Percentiles rank a stretch among this genome's conserved stretches.
phyloP scores from a whole-genome alignment of 352 stramenopile genomes.

The Hyaloperonospora arabidopsidis region DNA sequence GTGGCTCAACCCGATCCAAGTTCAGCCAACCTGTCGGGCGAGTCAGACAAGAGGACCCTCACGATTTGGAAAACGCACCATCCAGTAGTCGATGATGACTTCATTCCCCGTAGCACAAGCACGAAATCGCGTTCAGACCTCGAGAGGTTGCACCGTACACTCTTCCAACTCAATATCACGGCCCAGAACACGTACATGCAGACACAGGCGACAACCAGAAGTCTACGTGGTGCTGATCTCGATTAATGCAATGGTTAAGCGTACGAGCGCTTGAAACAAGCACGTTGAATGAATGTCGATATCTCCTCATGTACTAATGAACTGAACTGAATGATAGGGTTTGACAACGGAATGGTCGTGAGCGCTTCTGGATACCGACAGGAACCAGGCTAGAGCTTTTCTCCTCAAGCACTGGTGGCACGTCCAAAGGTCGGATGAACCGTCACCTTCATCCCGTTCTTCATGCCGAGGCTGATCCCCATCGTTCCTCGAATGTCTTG shows the following conservation, averaged over 20 bases:
- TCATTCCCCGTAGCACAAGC: slow-evolving; percentile 11
- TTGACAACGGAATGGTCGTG: too few species aligned
- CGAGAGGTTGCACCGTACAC: slow-evolving; percentile 11
- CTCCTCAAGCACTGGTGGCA: slow-evolving; percentile 11
- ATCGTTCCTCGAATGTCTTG: slow-evolving; percentile 36
- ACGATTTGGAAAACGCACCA: slow-evolving; percentile 9
- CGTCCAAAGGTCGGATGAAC: slow-evolving; percentile 17
- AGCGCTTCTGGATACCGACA: neutral
- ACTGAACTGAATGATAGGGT: slow-evolving; percentile 6
- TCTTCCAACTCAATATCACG: slow-evolving; percentile 18
- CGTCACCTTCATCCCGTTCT: slow-evolving; percentile 29
- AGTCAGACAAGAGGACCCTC: slow-evolving; percentile 16
- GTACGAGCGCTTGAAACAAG: too few species aligned
- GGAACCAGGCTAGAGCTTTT: neutral
- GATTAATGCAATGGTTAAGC: slow-evolving; percentile 9
- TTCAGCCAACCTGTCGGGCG: slow-evolving; percentile 5
- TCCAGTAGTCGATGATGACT: slow-evolving; percentile 11
- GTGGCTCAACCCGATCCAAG: slow-evolving; percentile 16
- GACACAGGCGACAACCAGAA: slow-evolving; percentile 14
- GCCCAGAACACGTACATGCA: slow-evolving; percentile 17
- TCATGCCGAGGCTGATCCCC: slow-evolving; percentile 49
- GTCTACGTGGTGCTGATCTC: slow-evolving; percentile 13
- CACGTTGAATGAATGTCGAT: too few species aligned
- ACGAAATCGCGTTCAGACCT: slow-evolving; percentile 6
- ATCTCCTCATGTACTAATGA: neutral